phyloP scores from a whole-genome alignment of 139 green algal species.

The Microglena sp. region DNA sequence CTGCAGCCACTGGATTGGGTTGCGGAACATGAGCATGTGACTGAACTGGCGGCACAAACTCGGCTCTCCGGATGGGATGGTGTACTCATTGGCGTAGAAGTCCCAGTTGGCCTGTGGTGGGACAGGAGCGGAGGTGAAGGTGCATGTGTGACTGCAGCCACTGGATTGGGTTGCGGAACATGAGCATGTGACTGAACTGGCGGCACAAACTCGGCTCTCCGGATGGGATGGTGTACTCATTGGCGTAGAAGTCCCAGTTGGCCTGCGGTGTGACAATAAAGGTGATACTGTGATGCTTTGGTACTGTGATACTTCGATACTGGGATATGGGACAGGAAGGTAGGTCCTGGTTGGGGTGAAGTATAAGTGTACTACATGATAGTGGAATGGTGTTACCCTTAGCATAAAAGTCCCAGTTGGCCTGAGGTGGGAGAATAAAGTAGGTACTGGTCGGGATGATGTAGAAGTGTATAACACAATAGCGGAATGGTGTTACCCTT shows the following conservation, averaged over 20 bases:
- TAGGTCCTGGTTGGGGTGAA: no score
- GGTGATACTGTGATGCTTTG: no score
- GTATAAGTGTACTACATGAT: no score
- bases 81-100: slow-evolving; percentile 17
- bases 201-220: slow-evolving; percentile 14
- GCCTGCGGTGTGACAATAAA: not conserved
- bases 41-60: slow-evolving; percentile 27
- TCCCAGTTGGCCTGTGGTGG: not conserved
- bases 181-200: slow-evolving; percentile 33
- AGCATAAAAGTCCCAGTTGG: slow-evolving; percentile 25
- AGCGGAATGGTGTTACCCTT: slow-evolving; percentile 25
- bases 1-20: slow-evolving; percentile 22
- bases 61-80: slow-evolving; percentile 6
- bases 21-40: slow-evolving; percentile 30
- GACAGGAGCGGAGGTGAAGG: not conserved
- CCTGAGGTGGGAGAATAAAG: no score
- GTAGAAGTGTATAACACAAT: no score
- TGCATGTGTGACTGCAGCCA: slow-evolving; percentile 11
- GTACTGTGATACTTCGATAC: no score
- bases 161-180: slow-evolving; percentile 23
- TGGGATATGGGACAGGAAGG: no score
- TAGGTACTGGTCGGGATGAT: no score
- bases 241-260: slow-evolving; percentile 27
- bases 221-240: slow-evolving; percentile 26
- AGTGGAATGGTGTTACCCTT: slow-evolving; percentile 28